Percentiles rank a stretch among this genome's conserved stretches.
These are phyloP conservation scores for Paecilomyces dactylethromorphus DNA, from an alignment of 2,329 filamentous ascomycete species.

Conservation along the genomic window DNA sequence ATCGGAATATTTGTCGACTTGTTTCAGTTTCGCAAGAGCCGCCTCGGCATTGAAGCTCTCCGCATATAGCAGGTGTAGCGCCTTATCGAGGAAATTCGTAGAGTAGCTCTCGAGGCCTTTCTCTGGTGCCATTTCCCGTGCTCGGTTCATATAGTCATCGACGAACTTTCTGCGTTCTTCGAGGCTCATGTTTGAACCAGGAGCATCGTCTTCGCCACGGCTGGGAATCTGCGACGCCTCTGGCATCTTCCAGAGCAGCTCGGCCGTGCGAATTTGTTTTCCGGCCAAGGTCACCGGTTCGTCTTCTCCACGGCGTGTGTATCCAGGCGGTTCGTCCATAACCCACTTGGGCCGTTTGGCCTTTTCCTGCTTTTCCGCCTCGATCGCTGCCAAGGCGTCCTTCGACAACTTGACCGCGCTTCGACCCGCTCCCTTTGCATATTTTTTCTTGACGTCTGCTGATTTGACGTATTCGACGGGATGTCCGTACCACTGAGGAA, in stretches of 20 bases:
- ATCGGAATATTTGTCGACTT: slow-evolving; percentile 59
- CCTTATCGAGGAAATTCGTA: slow-evolving; percentile 84
- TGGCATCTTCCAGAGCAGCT: slow-evolving; percentile 72
- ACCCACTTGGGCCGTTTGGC: slow-evolving; percentile 88
- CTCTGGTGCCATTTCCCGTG: slow-evolving; percentile 56
- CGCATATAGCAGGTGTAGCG: slow-evolving; percentile 65
- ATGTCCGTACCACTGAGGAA: slow-evolving; percentile 76
- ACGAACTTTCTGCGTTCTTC: slow-evolving; percentile 53
- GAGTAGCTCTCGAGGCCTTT: slow-evolving; percentile 68
- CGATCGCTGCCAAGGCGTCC: slow-evolving; percentile 69
- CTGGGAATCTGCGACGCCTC: slow-evolving; percentile 42
- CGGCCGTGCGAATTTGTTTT: slow-evolving; percentile 68
- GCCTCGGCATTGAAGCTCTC: slow-evolving; percentile 64
- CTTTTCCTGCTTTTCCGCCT: slow-evolving; percentile 71
- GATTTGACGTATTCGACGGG: slow-evolving; percentile 89
- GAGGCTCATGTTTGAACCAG: slow-evolving; percentile 26
- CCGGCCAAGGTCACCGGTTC: slow-evolving; percentile 53
- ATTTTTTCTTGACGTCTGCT: slow-evolving; percentile 74
- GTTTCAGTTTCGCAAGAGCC: slow-evolving; percentile 64
- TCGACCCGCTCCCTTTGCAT: slow-evolving; percentile 58
- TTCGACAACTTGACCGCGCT: slow-evolving; percentile 73
- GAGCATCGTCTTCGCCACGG: slow-evolving; percentile 37
- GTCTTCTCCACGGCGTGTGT: slow-evolving; percentile 78
- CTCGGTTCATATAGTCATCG: slow-evolving; percentile 68
- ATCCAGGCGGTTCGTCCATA: slow-evolving; percentile 83